Evolutionary conservation across 1,284 basidiomycete species (phyloP), one percentile per base, ranked within the genome.

Genomic region (Pseudozyma pruni): DNA sequence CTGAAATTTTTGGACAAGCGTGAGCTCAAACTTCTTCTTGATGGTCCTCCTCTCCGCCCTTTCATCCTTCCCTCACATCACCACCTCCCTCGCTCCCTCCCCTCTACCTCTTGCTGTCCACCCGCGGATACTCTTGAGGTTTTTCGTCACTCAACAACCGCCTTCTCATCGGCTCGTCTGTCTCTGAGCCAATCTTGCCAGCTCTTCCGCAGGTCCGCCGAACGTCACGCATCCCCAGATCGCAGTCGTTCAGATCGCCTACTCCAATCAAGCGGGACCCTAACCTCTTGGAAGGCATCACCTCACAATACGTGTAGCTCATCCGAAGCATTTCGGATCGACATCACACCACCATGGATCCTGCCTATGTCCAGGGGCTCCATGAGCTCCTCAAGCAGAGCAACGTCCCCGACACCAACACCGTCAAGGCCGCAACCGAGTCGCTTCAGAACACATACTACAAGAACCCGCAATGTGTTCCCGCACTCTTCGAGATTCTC

Each of bases 401-500:
- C 60, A 76, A 71, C 60, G 76, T 81, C 22, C 80, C 80, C 11
- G 80, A 82, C 62, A 81, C 80, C 31, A 69, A 62, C 50, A 68
- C 74, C 14, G 76, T 82, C 58, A 79, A 81, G 66, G 70, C 78
- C 16, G 76, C 95, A 8, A 99, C 95, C 14, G 88, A 93, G 17
- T 88, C 90, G 76, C 87, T 99, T 19, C 80, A 81, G 59, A 76
- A 78, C 44, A 69, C 66, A 40, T 78, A 76, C 86, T 97, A 93
- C 88, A 94, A 93, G 85, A 89, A 90, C 81, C 88, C 93, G 16
- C 86, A 88, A 84, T 96, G 93, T 81, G 93, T 99, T 64, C 89
- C 94, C 47, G 93, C 92, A 25, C 88, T 99, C 34, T 92, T 93
- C 67, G 90, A 89, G 80, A 92, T 98, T 80, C 87, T 94, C 52